phyloP scores from a whole-genome alignment of 306 rosid genomes.

The Oxytropis ochrocephala region DNA sequence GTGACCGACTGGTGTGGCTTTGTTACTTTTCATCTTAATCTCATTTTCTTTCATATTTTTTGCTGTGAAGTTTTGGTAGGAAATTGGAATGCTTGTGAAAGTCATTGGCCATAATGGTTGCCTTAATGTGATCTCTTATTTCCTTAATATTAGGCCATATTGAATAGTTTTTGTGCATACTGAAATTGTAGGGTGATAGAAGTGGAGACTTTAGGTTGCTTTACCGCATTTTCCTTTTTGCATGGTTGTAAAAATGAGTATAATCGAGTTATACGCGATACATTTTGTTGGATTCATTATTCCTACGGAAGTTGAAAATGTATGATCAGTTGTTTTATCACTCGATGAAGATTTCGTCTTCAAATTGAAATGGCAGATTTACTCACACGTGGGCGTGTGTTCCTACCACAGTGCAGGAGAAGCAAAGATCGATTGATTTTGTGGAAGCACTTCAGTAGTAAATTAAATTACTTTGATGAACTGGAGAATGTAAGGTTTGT shows the following conservation, averaged over 20 bases:
- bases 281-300: slow-evolving; percentile 14
- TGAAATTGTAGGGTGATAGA: background rate
- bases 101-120: slow-evolving; percentile 3
- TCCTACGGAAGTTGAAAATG: slow-evolving; percentile 1
- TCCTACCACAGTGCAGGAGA: slow-evolving; percentile 62
- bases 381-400: slow-evolving; percentile 14
- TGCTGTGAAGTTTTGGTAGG: background rate
- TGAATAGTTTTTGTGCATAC: background rate
- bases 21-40: slow-evolving; percentile 1
- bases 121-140: background rate
- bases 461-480: slow-evolving; percentile 94
- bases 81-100: background rate
- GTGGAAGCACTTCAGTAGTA: slow-evolving; percentile 91
- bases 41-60: background rate
- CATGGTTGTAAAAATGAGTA: background rate
- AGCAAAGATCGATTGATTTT: slow-evolving; percentile 85
- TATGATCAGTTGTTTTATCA: background rate
- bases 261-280: background rate
- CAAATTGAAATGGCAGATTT: slow-evolving; percentile 17
- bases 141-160: background rate
- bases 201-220: background rate
- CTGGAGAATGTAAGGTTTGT: slow-evolving; percentile 99
- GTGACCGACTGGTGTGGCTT: slow-evolving; percentile 73
- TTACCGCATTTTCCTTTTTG: background rate
- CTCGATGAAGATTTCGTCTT: slow-evolving; percentile 1